Evolutionary conservation across 1,284 basidiomycete species (phyloP).

Genomic region (Meripilus lineatus): DNA sequence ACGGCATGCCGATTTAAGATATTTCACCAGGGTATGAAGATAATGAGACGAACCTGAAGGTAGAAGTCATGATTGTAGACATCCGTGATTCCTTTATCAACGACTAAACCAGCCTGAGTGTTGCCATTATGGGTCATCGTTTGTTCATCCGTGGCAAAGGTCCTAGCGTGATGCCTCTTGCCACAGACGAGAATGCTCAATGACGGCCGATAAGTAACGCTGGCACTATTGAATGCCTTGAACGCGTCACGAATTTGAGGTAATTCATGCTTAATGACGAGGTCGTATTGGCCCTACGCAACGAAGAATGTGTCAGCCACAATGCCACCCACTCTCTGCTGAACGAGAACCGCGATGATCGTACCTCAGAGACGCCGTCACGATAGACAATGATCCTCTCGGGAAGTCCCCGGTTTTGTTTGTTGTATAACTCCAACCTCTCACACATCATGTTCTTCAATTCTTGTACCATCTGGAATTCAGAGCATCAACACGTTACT

Average conservation of each 20-base stretch:
- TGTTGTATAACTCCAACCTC: slow-evolving; percentile 53
- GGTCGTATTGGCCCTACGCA: slow-evolving; percentile 62
- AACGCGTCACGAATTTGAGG: slow-evolving; percentile 54
- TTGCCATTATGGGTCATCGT: slow-evolving; percentile 61
- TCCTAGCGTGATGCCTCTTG: slow-evolving; percentile 74
- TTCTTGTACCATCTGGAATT: slow-evolving; percentile 57
- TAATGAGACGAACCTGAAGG: slow-evolving; percentile 41
- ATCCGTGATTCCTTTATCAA: slow-evolving; percentile 68
- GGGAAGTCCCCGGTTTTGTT: slow-evolving; percentile 51
- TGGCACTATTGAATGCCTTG: slow-evolving; percentile 41
- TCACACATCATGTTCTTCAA: slow-evolving; percentile 65
- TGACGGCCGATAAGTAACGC: slow-evolving; percentile 48
- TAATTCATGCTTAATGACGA: slow-evolving; percentile 53
- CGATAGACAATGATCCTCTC: slow-evolving; percentile 66
- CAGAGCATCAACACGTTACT: background rate
- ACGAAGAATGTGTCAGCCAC: background rate
- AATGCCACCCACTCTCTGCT: too few species aligned
- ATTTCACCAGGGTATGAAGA: background rate
- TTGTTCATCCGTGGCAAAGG: slow-evolving; percentile 47
- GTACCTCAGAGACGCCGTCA: slow-evolving; percentile 73
- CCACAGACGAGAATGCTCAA: slow-evolving; percentile 73
- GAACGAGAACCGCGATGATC: too few species aligned
- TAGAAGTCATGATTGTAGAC: slow-evolving; percentile 76
- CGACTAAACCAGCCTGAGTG: slow-evolving; percentile 68
- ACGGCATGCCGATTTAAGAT: background rate